Base-by-base conservation (phyloP, 2,329 filamentous ascomycete species). In the Davidsoniella neocaledoniae region DNA sequence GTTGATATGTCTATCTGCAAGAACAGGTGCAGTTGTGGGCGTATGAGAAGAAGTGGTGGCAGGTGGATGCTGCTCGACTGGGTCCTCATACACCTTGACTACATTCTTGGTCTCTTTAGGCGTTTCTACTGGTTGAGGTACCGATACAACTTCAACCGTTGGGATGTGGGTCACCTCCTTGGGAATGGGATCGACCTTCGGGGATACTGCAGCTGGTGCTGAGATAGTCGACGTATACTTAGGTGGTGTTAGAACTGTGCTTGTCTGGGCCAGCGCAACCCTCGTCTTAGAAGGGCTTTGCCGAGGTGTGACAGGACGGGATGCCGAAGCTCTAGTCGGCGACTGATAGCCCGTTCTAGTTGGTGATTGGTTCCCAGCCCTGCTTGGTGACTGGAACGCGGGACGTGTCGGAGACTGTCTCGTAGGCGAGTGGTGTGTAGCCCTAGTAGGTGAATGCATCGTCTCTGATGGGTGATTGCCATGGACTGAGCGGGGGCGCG, bases 51-150 rank as follows among this genome's bases (percentile, higher is more conserved):
- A 5, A 38, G 68, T 68, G 21, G 68, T 68, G 21, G 1, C 72
- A 66, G 1, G 68, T 66, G 5, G 21, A 5, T 52, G 39, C 19
- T 49, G 41, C 12, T 49, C 71, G 53, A 77, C 73, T 1, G 77
- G 77, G 54, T 81, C 77, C 56, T 81, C 77, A 54, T 78, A 81
- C 0, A 81, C 76, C 56, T 76, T 68, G 12, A 78, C 44, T 5
- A 39, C 43, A 33, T 46, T 44, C 17, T 29, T 53, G 10, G 44
- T 41, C n/a, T 48, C 46, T 21, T 43, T 17, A 5, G 42, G 17
- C 25, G 49, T 48, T 48, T 16, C 12, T 51, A 17, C 12, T 29
- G 21, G 10, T 8, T 26, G 4, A 16, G 25, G n/a, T 12, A 14
- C 7, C n/a, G 19, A 17, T n/a, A 21, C 5, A 17, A 23, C 37